Conservation (phyloP, 73 alveolate genomes). For the Paramecium primaurelia region DNA sequence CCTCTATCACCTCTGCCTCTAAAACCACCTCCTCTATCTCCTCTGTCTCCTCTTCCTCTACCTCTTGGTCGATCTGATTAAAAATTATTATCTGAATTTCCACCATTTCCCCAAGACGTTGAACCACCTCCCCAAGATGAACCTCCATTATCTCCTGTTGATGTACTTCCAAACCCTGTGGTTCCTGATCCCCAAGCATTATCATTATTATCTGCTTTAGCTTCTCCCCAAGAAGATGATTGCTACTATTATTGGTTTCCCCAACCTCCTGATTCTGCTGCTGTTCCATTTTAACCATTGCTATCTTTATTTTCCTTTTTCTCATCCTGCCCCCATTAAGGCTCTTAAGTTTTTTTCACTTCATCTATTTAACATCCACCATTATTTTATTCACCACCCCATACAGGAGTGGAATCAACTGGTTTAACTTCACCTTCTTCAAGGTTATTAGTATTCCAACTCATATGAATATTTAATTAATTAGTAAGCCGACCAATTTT, state of each 20-base stretch:
- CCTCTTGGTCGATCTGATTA: slow-evolving; percentile 18
- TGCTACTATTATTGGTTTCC: background rate
- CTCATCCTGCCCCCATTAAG: background rate
- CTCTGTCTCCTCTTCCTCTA: background rate
- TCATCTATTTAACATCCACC: background rate
- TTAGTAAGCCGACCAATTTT: background rate
- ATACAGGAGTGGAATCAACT: background rate
- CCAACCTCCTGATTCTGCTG: background rate
- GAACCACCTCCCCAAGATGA: background rate
- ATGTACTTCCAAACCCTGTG: background rate
- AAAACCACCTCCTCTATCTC: background rate
- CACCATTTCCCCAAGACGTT: background rate
- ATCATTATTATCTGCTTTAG: background rate
- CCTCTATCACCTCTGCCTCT: slow-evolving; percentile 33
- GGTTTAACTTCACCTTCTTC: slow-evolving; percentile 30
- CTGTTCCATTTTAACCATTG: background rate
- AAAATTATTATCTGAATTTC: background rate
- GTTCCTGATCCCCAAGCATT: background rate
- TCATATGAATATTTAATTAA: background rate
- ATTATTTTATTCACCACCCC: background rate
- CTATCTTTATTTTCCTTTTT: background rate
- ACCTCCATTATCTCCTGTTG: background rate
- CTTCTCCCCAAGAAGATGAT: background rate
- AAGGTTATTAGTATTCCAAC: background rate
- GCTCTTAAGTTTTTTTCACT: background rate